Percentiles rank a stretch among this genome's conserved stretches.
Conservation (phyloP, 176 grass and related monocot genomes). For the Cocos nucifera region DNA sequence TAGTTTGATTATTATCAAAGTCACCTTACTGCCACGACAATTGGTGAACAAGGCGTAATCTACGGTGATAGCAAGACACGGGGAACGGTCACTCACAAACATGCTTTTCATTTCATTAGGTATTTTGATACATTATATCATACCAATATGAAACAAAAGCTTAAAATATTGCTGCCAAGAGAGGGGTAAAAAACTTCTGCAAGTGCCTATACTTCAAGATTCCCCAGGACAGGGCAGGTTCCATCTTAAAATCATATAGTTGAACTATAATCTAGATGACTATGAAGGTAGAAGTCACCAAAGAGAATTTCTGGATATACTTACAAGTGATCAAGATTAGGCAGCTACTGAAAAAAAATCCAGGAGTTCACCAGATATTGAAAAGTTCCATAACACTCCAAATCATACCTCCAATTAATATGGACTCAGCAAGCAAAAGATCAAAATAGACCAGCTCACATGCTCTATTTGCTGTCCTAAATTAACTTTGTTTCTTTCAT, state of each 20-base stretch:
- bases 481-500: no score
- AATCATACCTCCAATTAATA: no score
- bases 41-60: slow-evolving; percentile 4
- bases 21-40: background rate
- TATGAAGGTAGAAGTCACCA: background rate
- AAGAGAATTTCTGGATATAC: background rate
- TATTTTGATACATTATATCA: no score
- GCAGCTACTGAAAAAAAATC: slow-evolving; percentile 1
- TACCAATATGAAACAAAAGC: no score
- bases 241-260: background rate
- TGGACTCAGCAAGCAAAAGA: no score
- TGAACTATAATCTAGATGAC: no score
- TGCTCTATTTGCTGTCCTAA: no score
- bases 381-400: slow-evolving; percentile 6
- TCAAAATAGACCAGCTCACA: no score
- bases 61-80: background rate
- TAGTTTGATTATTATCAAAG: background rate
- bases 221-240: background rate
- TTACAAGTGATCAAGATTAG: background rate
- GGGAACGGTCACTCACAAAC: no score
- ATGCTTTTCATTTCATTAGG: no score
- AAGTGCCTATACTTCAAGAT: background rate
- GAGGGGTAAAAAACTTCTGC: background rate
- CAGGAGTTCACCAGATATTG: background rate
- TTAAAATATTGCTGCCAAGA: no score